phyloP scores from a whole-genome alignment of 192 early-diverging fungal species.

The Backusella psychrophila region DNA sequence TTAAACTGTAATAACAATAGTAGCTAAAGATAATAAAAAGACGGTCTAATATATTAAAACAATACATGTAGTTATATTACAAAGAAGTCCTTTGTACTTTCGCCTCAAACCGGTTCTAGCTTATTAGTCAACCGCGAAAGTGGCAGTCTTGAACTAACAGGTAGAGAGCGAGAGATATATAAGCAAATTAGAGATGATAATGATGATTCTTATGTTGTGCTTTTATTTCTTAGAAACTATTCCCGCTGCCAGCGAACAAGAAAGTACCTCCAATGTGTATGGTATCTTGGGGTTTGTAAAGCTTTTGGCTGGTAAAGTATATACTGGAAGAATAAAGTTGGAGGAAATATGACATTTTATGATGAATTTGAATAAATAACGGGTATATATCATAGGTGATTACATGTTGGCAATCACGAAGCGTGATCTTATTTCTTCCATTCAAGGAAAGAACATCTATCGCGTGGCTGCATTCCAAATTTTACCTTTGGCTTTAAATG shows the following conservation, averaged over 20 bases:
- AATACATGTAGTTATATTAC: slow-evolving; percentile 48
- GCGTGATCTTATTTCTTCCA: slow-evolving; percentile 56
- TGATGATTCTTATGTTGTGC: not conserved
- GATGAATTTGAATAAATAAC: not conserved
- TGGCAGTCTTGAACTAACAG: slow-evolving; percentile 19
- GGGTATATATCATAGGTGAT: slow-evolving; percentile 49
- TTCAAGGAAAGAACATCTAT: slow-evolving; percentile 63
- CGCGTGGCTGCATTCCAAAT: slow-evolving; percentile 57
- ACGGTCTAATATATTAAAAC: not conserved
- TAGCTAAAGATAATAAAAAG: not conserved
- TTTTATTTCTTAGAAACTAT: slow-evolving; percentile 29
- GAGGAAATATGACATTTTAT: not conserved
- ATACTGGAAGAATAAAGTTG: not conserved
- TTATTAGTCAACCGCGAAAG: slow-evolving; percentile 58
- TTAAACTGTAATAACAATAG: not conserved
- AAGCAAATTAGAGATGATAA: not conserved
- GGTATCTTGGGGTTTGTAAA: slow-evolving; percentile 74
- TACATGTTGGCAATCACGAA: slow-evolving; percentile 76
- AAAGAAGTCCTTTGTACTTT: slow-evolving; percentile 53
- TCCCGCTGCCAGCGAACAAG: slow-evolving; percentile 43
- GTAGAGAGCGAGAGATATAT: not conserved
- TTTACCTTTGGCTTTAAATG: slow-evolving; percentile 46
- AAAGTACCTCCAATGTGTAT: slow-evolving; percentile 53
- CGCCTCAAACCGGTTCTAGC: slow-evolving; percentile 53
- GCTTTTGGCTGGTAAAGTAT: slow-evolving; percentile 60